phyloP scores from a whole-genome alignment of 2,329 filamentous ascomycete species.

The Colletotrichum melonis region DNA sequence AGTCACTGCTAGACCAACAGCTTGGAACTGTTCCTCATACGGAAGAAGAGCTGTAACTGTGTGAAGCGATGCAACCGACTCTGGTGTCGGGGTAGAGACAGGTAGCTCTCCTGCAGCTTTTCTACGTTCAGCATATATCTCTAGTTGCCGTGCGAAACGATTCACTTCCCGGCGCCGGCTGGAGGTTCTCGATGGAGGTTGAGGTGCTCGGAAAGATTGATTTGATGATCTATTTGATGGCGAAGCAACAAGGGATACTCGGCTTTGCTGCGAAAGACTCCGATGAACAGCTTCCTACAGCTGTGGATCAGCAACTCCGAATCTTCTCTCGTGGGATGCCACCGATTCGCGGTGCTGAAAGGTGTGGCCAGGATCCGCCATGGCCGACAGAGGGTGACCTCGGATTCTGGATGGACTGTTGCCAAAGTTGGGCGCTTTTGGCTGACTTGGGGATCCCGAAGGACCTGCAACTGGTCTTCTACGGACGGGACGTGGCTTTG shows the following conservation, averaged over 20 bases:
- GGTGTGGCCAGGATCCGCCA: neutral
- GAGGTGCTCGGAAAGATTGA: neutral
- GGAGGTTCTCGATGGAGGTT: constrained; percentile 51
- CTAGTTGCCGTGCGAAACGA: constrained; percentile 38
- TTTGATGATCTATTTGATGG: constrained; percentile 11
- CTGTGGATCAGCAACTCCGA: constrained; percentile 34
- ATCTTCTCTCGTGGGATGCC: constrained; percentile 19
- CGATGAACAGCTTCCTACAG: constrained; percentile 35
- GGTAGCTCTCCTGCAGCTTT: constrained; percentile 50
- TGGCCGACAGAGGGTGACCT: neutral
- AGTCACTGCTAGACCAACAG: constrained; percentile 67
- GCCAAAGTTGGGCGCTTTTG: neutral
- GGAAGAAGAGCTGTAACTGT: constrained; percentile 66
- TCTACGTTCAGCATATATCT: constrained; percentile 43
- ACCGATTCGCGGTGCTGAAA: neutral
- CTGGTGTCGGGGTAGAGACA: constrained; percentile 53
- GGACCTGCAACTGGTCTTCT: constrained; percentile 4
- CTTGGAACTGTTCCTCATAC: constrained; percentile 63
- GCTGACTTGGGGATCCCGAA: constrained; percentile 16
- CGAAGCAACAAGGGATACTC: constrained; percentile 31
- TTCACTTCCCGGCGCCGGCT: constrained; percentile 56
- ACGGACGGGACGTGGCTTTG: neutral
- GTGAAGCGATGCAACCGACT: constrained; percentile 56
- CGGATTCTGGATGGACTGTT: neutral
- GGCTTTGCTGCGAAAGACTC: constrained; percentile 37